A percentile compares a stretch with the other conserved stretches of the same genome.
These are phyloP conservation scores for Colletotrichum phormii DNA, from an alignment of 2,329 filamentous ascomycete species.

Conservation along the genomic window DNA sequence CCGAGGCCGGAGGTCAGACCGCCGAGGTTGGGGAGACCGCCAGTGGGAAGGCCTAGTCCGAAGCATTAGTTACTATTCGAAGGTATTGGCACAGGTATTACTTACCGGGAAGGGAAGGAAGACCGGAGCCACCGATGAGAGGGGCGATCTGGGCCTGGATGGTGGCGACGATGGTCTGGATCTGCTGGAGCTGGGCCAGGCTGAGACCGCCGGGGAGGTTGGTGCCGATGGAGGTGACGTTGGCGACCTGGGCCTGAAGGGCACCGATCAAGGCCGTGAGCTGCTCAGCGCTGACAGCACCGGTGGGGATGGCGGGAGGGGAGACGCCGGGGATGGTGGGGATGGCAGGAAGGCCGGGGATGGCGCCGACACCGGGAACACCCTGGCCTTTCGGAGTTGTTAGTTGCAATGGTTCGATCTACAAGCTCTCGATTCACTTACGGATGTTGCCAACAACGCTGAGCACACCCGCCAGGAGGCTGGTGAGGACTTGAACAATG, in stretches of 20 bases:
- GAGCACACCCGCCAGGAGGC: neutral
- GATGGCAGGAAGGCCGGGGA: neutral
- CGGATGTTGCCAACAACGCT: neutral
- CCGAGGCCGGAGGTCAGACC: neutral
- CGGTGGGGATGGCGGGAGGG: neutral
- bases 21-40: neutral
- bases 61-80: neutral
- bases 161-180: neutral
- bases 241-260: neutral
- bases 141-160: neutral
- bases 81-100: too few species aligned
- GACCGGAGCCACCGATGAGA: neutral
- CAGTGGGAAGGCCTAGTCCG: neutral
- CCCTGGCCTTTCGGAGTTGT: neutral
- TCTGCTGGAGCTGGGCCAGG: neutral
- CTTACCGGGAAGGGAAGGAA: neutral
- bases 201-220: neutral
- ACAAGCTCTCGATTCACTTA: neutral
- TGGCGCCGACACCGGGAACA: neutral
- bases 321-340: neutral
- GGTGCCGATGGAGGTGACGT: neutral
- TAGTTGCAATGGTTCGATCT: neutral
- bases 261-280: neutral
- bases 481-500: rapidly evolving
- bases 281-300: neutral